Evolutionary conservation across 2,329 filamentous ascomycete species (phyloP).

Genomic region (Nemania sp.): DNA sequence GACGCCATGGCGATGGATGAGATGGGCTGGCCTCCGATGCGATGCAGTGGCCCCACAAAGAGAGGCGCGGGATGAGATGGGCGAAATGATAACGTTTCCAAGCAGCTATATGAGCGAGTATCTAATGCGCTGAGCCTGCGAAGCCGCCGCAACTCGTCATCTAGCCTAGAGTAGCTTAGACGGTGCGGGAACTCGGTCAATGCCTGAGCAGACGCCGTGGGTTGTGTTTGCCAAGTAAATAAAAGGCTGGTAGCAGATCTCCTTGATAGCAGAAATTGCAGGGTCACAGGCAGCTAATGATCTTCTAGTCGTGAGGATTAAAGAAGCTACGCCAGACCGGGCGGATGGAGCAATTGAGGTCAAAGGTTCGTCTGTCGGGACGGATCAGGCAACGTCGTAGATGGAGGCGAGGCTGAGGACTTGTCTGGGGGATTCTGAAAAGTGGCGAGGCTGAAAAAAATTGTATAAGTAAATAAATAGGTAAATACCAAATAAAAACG

Average conservation of each 20-base stretch:
- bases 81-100: background rate
- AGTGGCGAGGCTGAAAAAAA: constrained; percentile 27
- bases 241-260: background rate
- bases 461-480: no score
- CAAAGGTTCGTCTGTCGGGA: background rate
- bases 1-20: constrained; percentile 45
- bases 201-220: background rate
- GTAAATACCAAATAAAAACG: no score
- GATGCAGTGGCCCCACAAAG: background rate
- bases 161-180: background rate
- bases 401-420: constrained; percentile 28
- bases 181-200: background rate
- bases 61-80: background rate
- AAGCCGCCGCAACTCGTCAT: no score
- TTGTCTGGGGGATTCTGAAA: constrained; percentile 21
- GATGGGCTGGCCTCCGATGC: background rate
- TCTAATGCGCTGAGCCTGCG: no score
- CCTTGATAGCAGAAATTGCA: background rate
- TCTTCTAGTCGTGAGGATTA: background rate
- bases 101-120: background rate
- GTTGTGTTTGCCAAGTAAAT: background rate
- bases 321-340: background rate
- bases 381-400: background rate
- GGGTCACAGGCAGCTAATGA: background rate
- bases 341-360: constrained; percentile 11